A percentile compares a stretch with the other conserved stretches of the same genome.
These are phyloP conservation scores for Solanum chiquidenum DNA, from an alignment of 257 asterid genomes.

Conservation along the genomic window DNA sequence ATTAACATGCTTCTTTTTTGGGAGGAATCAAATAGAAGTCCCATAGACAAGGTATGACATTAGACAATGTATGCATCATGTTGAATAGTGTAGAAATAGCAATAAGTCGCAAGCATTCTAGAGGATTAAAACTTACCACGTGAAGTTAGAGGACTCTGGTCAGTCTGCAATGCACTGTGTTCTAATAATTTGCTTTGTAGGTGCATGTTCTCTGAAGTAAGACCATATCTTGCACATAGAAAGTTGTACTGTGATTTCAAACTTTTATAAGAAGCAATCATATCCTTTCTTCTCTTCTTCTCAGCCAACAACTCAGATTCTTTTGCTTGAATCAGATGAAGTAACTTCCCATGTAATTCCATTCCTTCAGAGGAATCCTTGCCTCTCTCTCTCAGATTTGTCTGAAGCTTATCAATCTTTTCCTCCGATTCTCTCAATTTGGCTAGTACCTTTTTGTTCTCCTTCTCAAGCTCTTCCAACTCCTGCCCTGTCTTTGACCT, in stretches of 20 bases:
- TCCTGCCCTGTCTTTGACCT: slow-evolving; percentile 39
- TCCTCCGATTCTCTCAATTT: slow-evolving; percentile 38
- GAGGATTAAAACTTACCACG: slow-evolving; percentile 29
- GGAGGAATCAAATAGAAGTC: background rate
- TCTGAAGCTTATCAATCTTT: slow-evolving; percentile 40
- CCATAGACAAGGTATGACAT: background rate
- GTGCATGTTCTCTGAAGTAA: slow-evolving; percentile 33
- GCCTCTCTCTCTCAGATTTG: slow-evolving; percentile 27
- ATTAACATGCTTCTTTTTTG: background rate
- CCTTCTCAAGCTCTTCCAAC: slow-evolving; percentile 42
- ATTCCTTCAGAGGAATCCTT: slow-evolving; percentile 49
- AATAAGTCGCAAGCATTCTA: background rate
- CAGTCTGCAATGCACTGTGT: slow-evolving; percentile 28
- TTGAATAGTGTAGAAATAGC: background rate
- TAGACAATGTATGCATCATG: background rate
- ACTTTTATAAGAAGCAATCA: slow-evolving; percentile 31
- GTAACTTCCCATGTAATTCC: slow-evolving; percentile 58
- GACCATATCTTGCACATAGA: slow-evolving; percentile 37
- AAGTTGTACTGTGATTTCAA: slow-evolving; percentile 58
- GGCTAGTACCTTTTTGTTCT: slow-evolving; percentile 41
- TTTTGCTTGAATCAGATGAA: slow-evolving; percentile 58
- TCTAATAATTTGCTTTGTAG: slow-evolving; percentile 29
- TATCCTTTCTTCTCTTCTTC: slow-evolving; percentile 33
- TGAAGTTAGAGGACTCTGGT: slow-evolving; percentile 25
- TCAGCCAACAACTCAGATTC: slow-evolving; percentile 53